These are phyloP conservation scores for Neofusicoccum sp. DNA, from an alignment of 2,329 filamentous ascomycete genomes.

Conservation along the genomic window DNA sequence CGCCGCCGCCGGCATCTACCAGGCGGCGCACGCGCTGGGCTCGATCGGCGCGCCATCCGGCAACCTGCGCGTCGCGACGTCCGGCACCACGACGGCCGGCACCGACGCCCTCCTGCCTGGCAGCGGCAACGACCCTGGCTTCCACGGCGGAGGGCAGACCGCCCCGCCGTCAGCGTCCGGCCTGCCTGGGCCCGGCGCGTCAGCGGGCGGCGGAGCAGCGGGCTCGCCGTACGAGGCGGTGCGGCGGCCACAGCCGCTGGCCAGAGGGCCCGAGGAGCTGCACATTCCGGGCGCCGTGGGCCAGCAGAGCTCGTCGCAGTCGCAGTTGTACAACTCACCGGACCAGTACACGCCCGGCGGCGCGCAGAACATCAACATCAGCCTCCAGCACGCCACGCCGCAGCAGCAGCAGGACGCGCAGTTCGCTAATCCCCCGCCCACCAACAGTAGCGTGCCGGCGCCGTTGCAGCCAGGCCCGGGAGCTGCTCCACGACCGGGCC, in stretches of 20 bases:
- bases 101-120: conserved; percentile 45
- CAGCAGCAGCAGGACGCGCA: conserved; percentile 40
- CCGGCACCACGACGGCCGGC: conserved; percentile 42
- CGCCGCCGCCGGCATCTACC: conserved; percentile 45
- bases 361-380: conserved; percentile 37
- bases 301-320: conserved; percentile 37
- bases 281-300: conserved; percentile 48
- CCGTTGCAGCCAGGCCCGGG: conserved; percentile 55
- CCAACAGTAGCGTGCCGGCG: conserved; percentile 53
- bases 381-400: conserved; percentile 57
- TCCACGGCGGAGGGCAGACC: conserved; percentile 32
- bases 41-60: conserved; percentile 47
- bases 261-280: conserved; percentile 55
- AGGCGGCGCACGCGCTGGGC: conserved; percentile 47
- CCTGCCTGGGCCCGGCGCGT: conserved; percentile 26
- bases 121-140: conserved; percentile 33
- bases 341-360: conserved; percentile 47
- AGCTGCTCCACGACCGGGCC: conserved; percentile 50
- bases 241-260: conserved; percentile 48
- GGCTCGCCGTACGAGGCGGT: conserved; percentile 51
- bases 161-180: conserved; percentile 29
- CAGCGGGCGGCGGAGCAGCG: conserved; percentile 29
- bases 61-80: conserved; percentile 39
- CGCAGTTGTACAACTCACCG: conserved; percentile 50
- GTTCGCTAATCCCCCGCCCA: conserved; percentile 38